Percentiles rank a stretch among this genome's conserved stretches.
phyloP scores from a whole-genome alignment of 2,329 filamentous ascomycete genomes.

The Paraconiothyrium sp. region DNA sequence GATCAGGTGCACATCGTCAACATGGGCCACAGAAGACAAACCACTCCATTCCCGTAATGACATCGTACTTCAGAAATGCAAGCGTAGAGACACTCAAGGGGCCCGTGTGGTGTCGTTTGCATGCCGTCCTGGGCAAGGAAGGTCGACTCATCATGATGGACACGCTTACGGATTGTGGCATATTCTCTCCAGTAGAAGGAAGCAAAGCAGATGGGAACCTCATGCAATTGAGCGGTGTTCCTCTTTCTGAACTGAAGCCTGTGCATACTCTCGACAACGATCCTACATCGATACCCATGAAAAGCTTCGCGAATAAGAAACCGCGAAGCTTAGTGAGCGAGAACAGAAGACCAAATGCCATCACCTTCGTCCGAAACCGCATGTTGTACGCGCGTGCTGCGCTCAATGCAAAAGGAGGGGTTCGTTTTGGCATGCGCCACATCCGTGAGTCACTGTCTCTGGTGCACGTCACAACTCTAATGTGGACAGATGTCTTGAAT shows the following conservation, averaged over 20 bases:
- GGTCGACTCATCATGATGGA: conserved; percentile 82
- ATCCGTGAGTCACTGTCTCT: conserved; percentile 71
- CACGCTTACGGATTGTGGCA: conserved; percentile 77
- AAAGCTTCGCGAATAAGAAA: conserved; percentile 9
- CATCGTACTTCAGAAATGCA: conserved; percentile 71
- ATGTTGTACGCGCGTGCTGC: conserved; percentile 86
- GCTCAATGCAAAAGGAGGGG: conserved; percentile 71
- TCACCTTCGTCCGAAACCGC: conserved; percentile 80
- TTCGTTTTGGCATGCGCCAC: conserved; percentile 79
- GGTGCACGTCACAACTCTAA: conserved; percentile 28
- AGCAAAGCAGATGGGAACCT: conserved; percentile 75
- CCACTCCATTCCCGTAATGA: conserved; percentile 71
- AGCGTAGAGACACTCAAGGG: conserved; percentile 75
- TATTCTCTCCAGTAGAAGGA: conserved; percentile 73
- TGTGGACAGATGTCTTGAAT: conserved; percentile 77
- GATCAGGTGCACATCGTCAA: conserved; percentile 46
- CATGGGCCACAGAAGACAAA: conserved; percentile 45
- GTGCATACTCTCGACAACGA: conserved; percentile 16
- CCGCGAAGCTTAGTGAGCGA: conserved; percentile 19
- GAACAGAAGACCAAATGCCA: conserved; percentile 61
- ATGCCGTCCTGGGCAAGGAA: conserved; percentile 76
- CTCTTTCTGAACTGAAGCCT: conserved; percentile 59
- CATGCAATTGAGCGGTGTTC: conserved; percentile 79
- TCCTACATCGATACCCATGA: conserved; percentile 4
- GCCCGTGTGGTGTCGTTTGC: conserved; percentile 77